Base-by-base conservation (phyloP, 352 stramenopile genomes). In the Elongisporangium senticosum region DNA sequence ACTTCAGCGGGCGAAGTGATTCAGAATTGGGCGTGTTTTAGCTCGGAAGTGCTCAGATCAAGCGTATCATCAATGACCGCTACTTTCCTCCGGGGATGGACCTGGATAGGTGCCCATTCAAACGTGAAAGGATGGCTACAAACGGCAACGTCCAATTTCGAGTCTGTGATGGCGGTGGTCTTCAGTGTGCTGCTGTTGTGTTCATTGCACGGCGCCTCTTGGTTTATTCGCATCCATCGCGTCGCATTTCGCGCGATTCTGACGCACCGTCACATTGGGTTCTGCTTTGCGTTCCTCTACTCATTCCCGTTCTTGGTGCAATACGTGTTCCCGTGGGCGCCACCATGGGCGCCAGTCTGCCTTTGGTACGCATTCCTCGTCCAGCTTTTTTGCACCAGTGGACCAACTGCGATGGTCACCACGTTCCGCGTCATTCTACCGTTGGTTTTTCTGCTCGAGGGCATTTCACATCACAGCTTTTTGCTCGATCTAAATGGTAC, bases 311-410 rank as follows among this genome's bases (percentile, higher is more conserved):
- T 89, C 51, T 66, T 96, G 7, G 86, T 96, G 39, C 80, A 93
- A 59, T 90, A 95, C 55, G 80, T 95, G 23, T 90, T 96, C 53
- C 82, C 87, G 17, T 96, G 87, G 87, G 87, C 87, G 0, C 87
- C 87, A 51, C 87, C 87, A 52, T 96, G 87, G 87, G 87, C 83
- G 0, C 85, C 87, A 0, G 86, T 96, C 22, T 96, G 87, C 51
- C 77, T 96, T 1, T 96, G 87, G 87, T 96, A 96, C 52, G 86
- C 87, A 15, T 96, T 96, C 65, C 69, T 96, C 14, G 83, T 95
- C 19, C 87, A 96, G 58, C 65, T 96, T 10, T 95, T 95, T 55
- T 95, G 86, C 55, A 91, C 86, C 26, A 90, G 83, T 20, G 85
- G 86, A 1, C 64, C 87, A 10, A 88, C 84, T 0, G 83, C 87